phyloP scores from a whole-genome alignment of 192 early-diverging fungal species.

The Umbelopsis vinacea region DNA sequence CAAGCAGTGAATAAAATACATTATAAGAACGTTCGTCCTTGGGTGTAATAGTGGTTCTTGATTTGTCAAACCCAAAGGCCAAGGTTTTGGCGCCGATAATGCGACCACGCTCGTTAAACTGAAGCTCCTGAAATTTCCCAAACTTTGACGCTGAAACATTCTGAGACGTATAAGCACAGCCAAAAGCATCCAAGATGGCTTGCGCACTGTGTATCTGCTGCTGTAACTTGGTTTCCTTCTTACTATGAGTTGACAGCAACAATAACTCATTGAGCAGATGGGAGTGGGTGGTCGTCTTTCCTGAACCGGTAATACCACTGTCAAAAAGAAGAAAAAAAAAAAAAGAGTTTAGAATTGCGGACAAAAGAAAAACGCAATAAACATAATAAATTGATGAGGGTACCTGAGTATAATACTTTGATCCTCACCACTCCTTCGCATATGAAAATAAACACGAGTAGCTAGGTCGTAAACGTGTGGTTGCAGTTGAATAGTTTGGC shows the following conservation, averaged over 20 bases:
- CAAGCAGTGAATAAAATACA: constrained; percentile 84
- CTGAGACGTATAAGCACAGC: constrained; percentile 65
- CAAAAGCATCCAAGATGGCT: constrained; percentile 82
- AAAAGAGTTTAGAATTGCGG: background rate
- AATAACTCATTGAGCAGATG: constrained; percentile 78
- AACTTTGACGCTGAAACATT: constrained; percentile 77
- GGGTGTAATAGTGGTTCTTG: constrained; percentile 63
- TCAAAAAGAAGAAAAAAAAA: background rate
- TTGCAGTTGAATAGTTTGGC: constrained; percentile 32
- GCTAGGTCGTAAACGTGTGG: constrained; percentile 76
- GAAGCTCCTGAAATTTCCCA: constrained; percentile 87
- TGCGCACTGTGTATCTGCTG: constrained; percentile 71
- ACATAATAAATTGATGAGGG: constrained; percentile 12
- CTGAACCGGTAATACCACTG: constrained; percentile 86
- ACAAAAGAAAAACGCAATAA: constrained; percentile 17
- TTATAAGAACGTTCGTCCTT: constrained; percentile 73
- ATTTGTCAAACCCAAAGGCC: constrained; percentile 68
- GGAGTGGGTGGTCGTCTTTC: constrained; percentile 76
- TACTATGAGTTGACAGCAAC: constrained; percentile 72
- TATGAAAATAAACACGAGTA: constrained; percentile 69
- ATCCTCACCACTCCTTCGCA: constrained; percentile 73
- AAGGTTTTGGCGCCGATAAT: constrained; percentile 86
- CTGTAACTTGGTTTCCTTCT: constrained; percentile 77
- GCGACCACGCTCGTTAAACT: constrained; percentile 83
- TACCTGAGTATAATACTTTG: constrained; percentile 72